Evolutionary conservation across 495 filamentous ascomycete genomes (phyloP).

Genomic region (Clavariopsis aquatica): DNA sequence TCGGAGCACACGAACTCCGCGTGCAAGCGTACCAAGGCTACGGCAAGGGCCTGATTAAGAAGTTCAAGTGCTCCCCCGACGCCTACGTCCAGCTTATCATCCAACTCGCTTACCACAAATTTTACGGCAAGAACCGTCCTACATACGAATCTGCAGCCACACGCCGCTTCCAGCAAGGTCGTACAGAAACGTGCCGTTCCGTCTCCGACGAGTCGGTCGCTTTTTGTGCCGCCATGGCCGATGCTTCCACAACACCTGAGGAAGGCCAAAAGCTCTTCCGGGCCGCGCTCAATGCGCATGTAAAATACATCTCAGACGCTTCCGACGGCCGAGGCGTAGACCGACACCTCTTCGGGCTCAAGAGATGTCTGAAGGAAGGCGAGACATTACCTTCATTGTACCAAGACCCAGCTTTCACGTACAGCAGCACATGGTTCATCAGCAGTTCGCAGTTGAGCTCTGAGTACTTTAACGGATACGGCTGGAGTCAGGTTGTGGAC

Average conservation of each 20-base stretch:
- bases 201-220: conserved; percentile 91
- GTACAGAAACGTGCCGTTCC: conserved; percentile 92
- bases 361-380: conserved; percentile 80
- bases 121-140: conserved; percentile 96
- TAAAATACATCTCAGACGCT: conserved; percentile 86
- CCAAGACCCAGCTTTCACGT: conserved; percentile 80
- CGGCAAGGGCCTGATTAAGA: conserved; percentile 98
- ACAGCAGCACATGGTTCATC: conserved; percentile 87
- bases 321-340: conserved; percentile 93
- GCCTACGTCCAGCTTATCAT: conserved; percentile 99
- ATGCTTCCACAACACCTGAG: conserved; percentile 61
- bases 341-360: conserved; percentile 93
- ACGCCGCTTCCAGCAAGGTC: conserved; percentile 90
- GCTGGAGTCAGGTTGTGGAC: conserved; percentile 98
- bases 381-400: conserved; percentile 81
- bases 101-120: conserved; percentile 97
- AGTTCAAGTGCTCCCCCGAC: conserved; percentile 97
- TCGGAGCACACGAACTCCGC: conserved; percentile 82
- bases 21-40: conserved; percentile 97
- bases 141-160: conserved; percentile 98
- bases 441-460: conserved; percentile 86
- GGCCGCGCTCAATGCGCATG: conserved; percentile 76
- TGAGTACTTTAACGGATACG: conserved; percentile 99
- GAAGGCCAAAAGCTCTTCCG: conserved; percentile 73
- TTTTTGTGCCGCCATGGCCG: conserved; percentile 83